These are phyloP conservation scores for Alternaria brassicicola DNA, from an alignment of 2,329 filamentous ascomycete genomes.

Conservation along the genomic window DNA sequence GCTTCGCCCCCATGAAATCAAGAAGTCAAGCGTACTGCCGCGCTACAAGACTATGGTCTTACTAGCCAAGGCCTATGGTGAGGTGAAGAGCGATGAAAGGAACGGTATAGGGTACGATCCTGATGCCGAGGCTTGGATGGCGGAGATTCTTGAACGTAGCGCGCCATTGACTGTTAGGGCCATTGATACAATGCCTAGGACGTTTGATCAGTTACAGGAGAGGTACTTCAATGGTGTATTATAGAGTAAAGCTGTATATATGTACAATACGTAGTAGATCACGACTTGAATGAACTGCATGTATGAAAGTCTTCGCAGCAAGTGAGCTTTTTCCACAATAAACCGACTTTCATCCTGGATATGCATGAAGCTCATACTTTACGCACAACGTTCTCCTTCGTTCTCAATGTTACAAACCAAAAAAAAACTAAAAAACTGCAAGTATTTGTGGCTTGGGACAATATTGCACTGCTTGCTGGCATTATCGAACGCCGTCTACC, in stretches of 20 bases:
- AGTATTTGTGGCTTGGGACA: too few relatives aligned
- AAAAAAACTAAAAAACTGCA: too few relatives aligned
- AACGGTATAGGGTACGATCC: constrained; percentile 35
- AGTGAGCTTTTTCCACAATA: neutral
- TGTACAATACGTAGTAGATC: neutral
- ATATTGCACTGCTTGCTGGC: too few relatives aligned
- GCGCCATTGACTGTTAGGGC: constrained; percentile 50
- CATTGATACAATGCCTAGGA: constrained; percentile 54
- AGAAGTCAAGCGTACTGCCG: constrained; percentile 42
- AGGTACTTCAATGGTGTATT: constrained; percentile 25
- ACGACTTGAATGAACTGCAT: neutral
- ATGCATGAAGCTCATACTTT: constrained; percentile 23
- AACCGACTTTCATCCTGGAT: neutral
- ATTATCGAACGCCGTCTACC: accelerated
- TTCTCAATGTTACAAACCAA: too few relatives aligned
- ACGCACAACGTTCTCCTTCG: too few relatives aligned
- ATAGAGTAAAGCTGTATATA: neutral
- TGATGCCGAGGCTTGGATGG: constrained; percentile 24
- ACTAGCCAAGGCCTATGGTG: constrained; percentile 47
- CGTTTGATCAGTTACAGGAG: constrained; percentile 41
- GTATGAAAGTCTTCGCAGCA: neutral
- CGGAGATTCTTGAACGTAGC: constrained; percentile 40
- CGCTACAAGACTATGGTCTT: constrained; percentile 53
- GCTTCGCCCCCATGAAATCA: constrained; percentile 33
- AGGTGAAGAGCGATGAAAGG: constrained; percentile 45